phyloP scores from a whole-genome alignment of 106 monocot species.

The Acorus calamus region DNA sequence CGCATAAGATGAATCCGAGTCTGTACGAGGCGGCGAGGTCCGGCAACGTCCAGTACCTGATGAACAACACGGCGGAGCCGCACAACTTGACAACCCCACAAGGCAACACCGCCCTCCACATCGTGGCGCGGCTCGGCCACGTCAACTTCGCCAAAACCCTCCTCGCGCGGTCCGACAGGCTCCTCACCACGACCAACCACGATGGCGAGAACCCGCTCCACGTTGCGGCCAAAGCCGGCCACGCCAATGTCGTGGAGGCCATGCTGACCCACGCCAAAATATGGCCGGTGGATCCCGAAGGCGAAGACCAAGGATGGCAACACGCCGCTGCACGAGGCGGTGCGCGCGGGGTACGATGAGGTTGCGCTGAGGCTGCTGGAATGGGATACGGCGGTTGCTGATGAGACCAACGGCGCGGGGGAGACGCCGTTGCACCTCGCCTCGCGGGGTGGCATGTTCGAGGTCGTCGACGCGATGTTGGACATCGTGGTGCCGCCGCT shows the following conservation, averaged over 20 bases:
- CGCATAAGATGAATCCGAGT: constrained; percentile 10
- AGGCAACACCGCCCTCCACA: constrained; percentile 24
- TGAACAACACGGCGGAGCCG: background rate
- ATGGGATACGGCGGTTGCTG: constrained; percentile 12
- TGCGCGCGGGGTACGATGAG: constrained; percentile 3
- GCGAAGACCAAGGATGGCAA: constrained; percentile 4
- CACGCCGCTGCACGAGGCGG: constrained; percentile 33
- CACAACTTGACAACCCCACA: constrained; percentile 13
- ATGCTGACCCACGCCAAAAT: constrained; percentile 2
- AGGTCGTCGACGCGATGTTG: constrained; percentile 17
- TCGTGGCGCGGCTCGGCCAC: constrained; percentile 23
- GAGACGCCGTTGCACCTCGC: constrained; percentile 40
- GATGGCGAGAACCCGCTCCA: constrained; percentile 35
- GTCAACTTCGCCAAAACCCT: constrained; percentile 5
- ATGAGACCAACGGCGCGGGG: constrained; percentile 7
- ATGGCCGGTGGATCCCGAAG: constrained; percentile 8
- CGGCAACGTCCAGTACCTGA: constrained; percentile 10
- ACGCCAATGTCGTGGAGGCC: constrained; percentile 3
- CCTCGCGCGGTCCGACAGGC: background rate
- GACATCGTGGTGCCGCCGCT: background rate
- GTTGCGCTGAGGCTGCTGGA: constrained; percentile 18
- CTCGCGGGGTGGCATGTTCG: constrained; percentile 17
- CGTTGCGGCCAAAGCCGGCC: constrained; percentile 16
- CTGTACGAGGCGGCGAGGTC: constrained; percentile 22
- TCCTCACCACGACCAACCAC: constrained; percentile 12